Percentiles rank a stretch among this genome's conserved stretches.
These are phyloP conservation scores for Globisporangium nagaii DNA, from an alignment of 352 stramenopile species.

Conservation along the genomic window DNA sequence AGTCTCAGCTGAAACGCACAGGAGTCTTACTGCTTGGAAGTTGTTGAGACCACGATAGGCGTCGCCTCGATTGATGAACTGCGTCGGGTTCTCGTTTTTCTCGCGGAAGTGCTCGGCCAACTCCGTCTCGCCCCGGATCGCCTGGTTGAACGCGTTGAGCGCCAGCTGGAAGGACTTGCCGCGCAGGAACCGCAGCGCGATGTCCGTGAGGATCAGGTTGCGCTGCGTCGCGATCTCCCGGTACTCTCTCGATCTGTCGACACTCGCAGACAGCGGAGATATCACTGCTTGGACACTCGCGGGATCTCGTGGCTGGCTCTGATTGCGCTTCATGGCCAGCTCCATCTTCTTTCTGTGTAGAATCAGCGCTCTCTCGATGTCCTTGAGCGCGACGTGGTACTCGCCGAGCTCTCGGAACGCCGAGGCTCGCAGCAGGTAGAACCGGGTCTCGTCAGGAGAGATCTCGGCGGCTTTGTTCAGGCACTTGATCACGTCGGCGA, in stretches of 20 bases:
- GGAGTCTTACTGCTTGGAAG: constrained; percentile 53
- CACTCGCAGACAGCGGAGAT: not conserved
- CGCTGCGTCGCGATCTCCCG: constrained; percentile 63
- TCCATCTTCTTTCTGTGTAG: constrained; percentile 35
- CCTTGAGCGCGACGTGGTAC: constrained; percentile 48
- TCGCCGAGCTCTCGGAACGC: constrained; percentile 58
- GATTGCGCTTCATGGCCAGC: constrained; percentile 5
- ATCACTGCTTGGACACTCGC: too few relatives aligned
- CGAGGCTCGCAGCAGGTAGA: constrained; percentile 65
- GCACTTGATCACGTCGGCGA: constrained; percentile 52
- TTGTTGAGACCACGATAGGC: constrained; percentile 68
- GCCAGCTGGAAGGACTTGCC: constrained; percentile 63
- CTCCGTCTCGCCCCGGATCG: constrained; percentile 52
- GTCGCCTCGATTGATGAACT: constrained; percentile 67
- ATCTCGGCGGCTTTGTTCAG: constrained; percentile 65
- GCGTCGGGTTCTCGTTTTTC: constrained; percentile 38
- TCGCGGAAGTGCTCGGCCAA: constrained; percentile 42
- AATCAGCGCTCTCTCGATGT: constrained; percentile 53
- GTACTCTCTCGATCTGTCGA: constrained; percentile 47
- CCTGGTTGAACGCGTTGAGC: constrained; percentile 78
- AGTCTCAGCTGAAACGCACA: too few relatives aligned
- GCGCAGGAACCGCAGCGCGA: constrained; percentile 46
- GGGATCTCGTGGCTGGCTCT: constrained; percentile 2
- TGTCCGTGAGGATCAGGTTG: constrained; percentile 73
- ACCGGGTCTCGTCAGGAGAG: constrained; percentile 53